Evolutionary conservation across 345 rosid genomes (phyloP).

Genomic region (Eucalyptus caleyi): DNA sequence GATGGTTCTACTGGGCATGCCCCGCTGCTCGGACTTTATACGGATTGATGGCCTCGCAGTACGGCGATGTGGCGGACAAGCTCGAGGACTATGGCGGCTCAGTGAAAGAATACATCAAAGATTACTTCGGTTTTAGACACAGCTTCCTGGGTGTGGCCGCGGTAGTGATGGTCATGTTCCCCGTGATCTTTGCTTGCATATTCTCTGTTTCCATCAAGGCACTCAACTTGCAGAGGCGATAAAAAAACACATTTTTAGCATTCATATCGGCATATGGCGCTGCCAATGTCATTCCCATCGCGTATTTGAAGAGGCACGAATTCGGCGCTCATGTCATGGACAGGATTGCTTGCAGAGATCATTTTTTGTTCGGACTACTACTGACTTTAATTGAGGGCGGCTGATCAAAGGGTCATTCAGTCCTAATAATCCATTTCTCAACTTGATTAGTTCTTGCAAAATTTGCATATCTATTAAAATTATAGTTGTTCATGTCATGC

Average conservation of each 20-base stretch:
- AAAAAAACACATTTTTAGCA: not conserved
- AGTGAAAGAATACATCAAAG: not conserved
- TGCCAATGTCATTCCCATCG: not conserved
- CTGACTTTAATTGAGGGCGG: not conserved
- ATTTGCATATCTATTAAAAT: not conserved
- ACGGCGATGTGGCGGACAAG: not conserved
- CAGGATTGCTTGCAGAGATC: not conserved
- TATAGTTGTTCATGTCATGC: not conserved
- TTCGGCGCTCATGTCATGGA: not conserved
- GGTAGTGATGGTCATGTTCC: not conserved
- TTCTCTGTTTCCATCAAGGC: conserved; percentile 6
- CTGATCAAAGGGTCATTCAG: not conserved
- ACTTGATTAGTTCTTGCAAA: not conserved
- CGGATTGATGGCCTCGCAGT: conserved; percentile 21
- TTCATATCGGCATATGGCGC: not conserved
- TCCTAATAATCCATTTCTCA: not conserved
- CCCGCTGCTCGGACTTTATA: conserved; percentile 21
- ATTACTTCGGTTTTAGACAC: conserved; percentile 3
- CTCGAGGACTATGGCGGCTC: not conserved
- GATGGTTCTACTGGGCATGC: conserved; percentile 30
- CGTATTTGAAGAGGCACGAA: not conserved
- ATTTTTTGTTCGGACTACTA: not conserved
- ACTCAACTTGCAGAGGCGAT: conserved; percentile 17
- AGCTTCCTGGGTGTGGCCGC: conserved; percentile 23
- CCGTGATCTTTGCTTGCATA: conserved; percentile 4